A percentile compares a stretch with the other conserved stretches of the same genome.
phyloP scores from a whole-genome alignment of 768 basidiomycete species.

The Cyathus striatus region DNA sequence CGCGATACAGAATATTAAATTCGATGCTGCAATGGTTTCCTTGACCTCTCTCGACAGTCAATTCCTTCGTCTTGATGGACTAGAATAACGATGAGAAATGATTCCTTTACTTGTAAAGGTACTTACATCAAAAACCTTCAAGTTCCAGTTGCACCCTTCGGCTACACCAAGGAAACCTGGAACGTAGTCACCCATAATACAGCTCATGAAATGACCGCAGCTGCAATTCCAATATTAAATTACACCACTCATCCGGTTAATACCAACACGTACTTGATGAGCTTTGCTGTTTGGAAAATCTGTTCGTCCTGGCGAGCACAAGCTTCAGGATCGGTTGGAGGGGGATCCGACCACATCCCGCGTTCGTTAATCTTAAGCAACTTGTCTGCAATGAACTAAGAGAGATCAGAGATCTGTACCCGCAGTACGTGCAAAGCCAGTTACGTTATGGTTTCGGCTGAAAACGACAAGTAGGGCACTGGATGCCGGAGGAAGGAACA shows the following conservation, averaged over 20 bases:
- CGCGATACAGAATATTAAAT: conserved; percentile 27
- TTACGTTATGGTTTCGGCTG: conserved; percentile 81
- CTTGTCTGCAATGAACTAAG: conserved; percentile 73
- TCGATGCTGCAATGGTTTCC: conserved; percentile 84
- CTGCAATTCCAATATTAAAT: neutral
- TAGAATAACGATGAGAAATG: conserved; percentile 12
- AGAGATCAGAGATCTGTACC: neutral
- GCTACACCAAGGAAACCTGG: conserved; percentile 78
- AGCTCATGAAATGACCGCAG: conserved; percentile 52
- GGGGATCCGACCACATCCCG: conserved; percentile 32
- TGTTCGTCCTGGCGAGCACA: conserved; percentile 61
- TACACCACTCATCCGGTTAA: conserved; percentile 34
- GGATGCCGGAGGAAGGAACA: conserved; percentile 75
- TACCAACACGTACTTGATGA: conserved; percentile 81
- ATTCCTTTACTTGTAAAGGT: neutral
- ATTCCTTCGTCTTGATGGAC: conserved; percentile 64
- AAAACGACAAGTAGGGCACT: conserved; percentile 76
- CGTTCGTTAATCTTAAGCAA: conserved; percentile 80
- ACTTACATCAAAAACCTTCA: conserved; percentile 67
- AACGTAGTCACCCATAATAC: conserved; percentile 54
- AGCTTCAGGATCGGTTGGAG: conserved; percentile 42
- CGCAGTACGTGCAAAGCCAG: conserved; percentile 13
- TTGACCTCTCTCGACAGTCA: conserved; percentile 70
- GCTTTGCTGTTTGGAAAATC: conserved; percentile 77
- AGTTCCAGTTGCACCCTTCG: conserved; percentile 70